A percentile compares a stretch with the other conserved stretches of the same genome.
Conservation (phyloP, 352 stramenopile genomes). For the Blastocystis sp. region DNA sequence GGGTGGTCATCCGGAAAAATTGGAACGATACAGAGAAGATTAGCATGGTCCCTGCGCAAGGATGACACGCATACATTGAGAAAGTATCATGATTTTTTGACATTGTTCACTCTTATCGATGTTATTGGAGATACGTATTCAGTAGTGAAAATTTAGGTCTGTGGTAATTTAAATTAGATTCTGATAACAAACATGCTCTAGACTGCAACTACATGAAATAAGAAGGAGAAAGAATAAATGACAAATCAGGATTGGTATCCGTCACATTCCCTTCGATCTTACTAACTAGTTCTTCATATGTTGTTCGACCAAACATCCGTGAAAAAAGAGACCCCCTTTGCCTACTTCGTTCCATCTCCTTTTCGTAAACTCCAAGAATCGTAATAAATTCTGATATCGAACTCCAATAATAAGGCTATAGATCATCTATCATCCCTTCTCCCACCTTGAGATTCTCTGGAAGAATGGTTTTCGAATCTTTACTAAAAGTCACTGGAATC, state of each 20-base stretch:
- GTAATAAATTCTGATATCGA: conserved; percentile 15
- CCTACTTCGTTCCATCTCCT: conserved; percentile 40
- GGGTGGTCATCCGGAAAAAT: conserved; percentile 67
- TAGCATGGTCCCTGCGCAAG: conserved; percentile 84
- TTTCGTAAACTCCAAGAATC: conserved; percentile 23
- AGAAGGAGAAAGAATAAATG: conserved; percentile 32
- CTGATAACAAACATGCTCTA: neutral
- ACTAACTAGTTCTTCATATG: conserved; percentile 17
- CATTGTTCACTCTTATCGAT: no score
- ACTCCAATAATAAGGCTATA: conserved; percentile 45
- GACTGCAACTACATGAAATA: conserved; percentile 54
- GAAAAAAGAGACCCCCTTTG: conserved; percentile 16
- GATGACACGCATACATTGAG: conserved; percentile 83
- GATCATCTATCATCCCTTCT: neutral
- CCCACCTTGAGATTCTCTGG: conserved; percentile 23
- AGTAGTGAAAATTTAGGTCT: no score
- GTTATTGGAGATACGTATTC: no score
- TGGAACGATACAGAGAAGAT: conserved; percentile 83
- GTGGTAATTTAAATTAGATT: no score
- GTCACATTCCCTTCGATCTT: conserved; percentile 39
- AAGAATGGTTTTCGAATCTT: neutral
- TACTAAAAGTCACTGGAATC: neutral
- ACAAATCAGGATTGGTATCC: conserved; percentile 44
- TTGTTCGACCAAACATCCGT: neutral
- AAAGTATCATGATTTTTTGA: conserved; percentile 81